Base-by-base conservation (phyloP, 2,329 filamentous ascomycete species). In the Elsinoe arachidis region DNA sequence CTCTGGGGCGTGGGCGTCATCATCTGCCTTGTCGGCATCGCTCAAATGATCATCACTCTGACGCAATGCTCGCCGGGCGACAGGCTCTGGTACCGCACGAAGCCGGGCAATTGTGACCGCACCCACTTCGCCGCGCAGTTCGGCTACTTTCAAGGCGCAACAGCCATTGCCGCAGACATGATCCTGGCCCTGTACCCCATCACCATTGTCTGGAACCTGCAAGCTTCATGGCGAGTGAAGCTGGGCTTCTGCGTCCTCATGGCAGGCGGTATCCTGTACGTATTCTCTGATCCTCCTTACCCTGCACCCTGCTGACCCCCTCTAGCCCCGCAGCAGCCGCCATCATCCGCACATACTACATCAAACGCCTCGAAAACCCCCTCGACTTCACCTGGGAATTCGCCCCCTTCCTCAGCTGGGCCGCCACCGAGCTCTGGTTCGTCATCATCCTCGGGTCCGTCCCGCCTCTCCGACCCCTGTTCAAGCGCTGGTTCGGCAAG, bases 381-480 rank as follows among this genome's bases (percentile, higher is more conserved):
- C 17, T 30, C 23, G 54, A 56, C 21, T 46, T 46, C 33, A 56
- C 54, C 30, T 56, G 54, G 54, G 54, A 56, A 15, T 46, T 56
- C 19, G 54, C 41, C n/a, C 41, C 54, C 14, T 56, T 56, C 54
- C 41, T 56, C 12, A 30, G 41, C 21, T 56, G 54, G 54, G 54
- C 54, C 19, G 19, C 19, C 26, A 56, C 54, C 23, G 57, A 59
- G 49, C 46, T 56, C 30, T 59, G 57, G 57, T 39, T 59, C 35
- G 46, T 59, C 30, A 56, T 59, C 43, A 56, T 59, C 38, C 43
- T 59, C n/a, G 57, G 52, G 14, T 56, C 39, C 41, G 55, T 59
- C 21, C 57, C 57, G 21, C 57, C 57, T 11, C 41, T 59, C 35
- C 57, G 52, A 17, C 57, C 57, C 23, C 43, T 59, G 12, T 59